Evolutionary conservation across 1,139 yeast genomes (phyloP).

Genomic region (Scheffersomyces parashehatae): DNA sequence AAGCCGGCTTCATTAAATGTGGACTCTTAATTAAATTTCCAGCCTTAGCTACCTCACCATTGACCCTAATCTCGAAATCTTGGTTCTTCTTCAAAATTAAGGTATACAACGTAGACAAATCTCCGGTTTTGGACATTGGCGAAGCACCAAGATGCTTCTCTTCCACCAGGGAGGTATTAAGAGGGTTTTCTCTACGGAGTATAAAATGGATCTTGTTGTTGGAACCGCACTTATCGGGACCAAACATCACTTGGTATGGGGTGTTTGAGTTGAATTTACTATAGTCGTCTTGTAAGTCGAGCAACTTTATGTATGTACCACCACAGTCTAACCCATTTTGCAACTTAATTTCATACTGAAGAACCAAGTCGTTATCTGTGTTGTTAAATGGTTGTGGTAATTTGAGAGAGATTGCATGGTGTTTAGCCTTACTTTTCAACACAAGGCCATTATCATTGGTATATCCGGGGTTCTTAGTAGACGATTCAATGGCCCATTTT

Average conservation of each 20-base stretch:
- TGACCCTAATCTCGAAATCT: slow-evolving; percentile 75
- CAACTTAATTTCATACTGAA: slow-evolving; percentile 85
- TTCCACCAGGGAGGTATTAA: slow-evolving; percentile 51
- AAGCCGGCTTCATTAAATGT: slow-evolving; percentile 56
- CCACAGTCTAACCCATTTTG: slow-evolving; percentile 81
- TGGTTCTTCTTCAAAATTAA: slow-evolving; percentile 64
- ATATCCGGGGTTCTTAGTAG: slow-evolving; percentile 55
- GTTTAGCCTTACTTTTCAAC: slow-evolving; percentile 71
- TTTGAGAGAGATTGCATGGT: slow-evolving; percentile 71
- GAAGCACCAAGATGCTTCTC: slow-evolving; percentile 71
- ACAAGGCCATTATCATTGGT: slow-evolving; percentile 72
- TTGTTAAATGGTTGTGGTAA: slow-evolving; percentile 57
- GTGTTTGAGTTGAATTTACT: slow-evolving; percentile 57
- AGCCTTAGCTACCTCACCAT: slow-evolving; percentile 70
- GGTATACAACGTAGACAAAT: slow-evolving; percentile 70
- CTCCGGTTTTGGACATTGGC: slow-evolving; percentile 63
- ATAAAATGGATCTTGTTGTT: slow-evolving; percentile 80
- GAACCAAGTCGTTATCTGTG: slow-evolving; percentile 63
- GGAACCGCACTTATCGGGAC: slow-evolving; percentile 89
- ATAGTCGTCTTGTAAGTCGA: slow-evolving; percentile 47
- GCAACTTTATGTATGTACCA: slow-evolving; percentile 82
- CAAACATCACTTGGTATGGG: slow-evolving; percentile 87
- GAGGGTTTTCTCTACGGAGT: slow-evolving; percentile 56
- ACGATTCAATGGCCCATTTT: slow-evolving; percentile 67
- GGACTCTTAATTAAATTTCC: slow-evolving; percentile 61